Base-by-base conservation (phyloP, 2,329 filamentous ascomycete species). In the Rugonectria rugulosa region DNA sequence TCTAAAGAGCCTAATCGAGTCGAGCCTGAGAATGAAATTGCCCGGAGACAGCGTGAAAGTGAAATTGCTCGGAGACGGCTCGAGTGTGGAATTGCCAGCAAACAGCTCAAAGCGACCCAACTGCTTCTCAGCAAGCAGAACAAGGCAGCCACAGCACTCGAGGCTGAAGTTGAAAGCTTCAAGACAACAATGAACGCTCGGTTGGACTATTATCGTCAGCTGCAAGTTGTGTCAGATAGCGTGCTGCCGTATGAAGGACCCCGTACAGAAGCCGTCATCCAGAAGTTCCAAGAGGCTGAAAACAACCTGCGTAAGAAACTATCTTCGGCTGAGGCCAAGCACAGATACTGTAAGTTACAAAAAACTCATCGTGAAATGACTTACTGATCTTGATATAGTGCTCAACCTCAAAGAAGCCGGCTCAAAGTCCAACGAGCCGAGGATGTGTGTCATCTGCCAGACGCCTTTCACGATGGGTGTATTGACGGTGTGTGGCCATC, bases 211-310 rank as follows among this genome's bases (percentile, higher is more conserved):
- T 98, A 98, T 70, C 87, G 89, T 5, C 92, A 97, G 68, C 80
- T 98, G 10, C 95, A 98, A 69, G 84, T 86, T 21, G 87, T 98
- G n/a, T 97, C 93, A 0, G 94, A 98, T 69, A 91, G 86, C 15
- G 91, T 98, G 0, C 83, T 85, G 5, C 88, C 89, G 1, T 90
- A 90, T 52, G 88, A 92, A 53, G 87, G 88, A 10, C 66, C 84
- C 11, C 78, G 77, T 2, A 77, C 88, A 10, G 82, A 89, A 37
- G 71, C 76, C 10, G 66, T 64, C 6, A 75, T 85, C 20, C 51
- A 61, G 15, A 68, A 57, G 43, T 64, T 76, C 47, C 56, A 60
- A 26, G 68, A 69, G 56, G 59, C 59, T 0, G 73, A 74, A 37
- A 66, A 82, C 3, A 73, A 71, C 1, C 72, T 86, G n/a, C 77